Conservation (phyloP, 2,329 filamentous ascomycete species). For the Dactylellina drechsleri region DNA sequence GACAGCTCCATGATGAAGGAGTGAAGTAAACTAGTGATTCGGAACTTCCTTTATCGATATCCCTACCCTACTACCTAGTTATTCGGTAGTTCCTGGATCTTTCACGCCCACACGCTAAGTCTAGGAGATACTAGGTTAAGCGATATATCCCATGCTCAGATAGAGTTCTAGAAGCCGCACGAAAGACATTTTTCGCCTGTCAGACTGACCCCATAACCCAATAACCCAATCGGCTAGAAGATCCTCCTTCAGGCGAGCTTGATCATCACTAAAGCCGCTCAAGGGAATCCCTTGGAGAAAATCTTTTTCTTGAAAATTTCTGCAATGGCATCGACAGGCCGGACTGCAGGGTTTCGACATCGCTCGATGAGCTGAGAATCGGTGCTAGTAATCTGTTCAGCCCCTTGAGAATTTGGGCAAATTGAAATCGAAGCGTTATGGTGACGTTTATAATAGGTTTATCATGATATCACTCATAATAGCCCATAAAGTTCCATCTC, state of each 20-base stretch:
- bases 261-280: constrained; percentile 34
- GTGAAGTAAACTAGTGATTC: constrained; percentile 13
- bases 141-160: constrained; percentile 25
- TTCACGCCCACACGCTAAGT: constrained; percentile 46
- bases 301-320: constrained; percentile 15
- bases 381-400: neutral
- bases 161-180: constrained; percentile 41
- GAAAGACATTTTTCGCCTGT: constrained; percentile 28
- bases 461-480: no score
- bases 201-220: neutral
- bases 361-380: neutral
- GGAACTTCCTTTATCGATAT: constrained; percentile 35
- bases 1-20: constrained; percentile 31
- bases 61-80: constrained; percentile 7
- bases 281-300: constrained; percentile 17
- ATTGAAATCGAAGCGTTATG: neutral
- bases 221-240: neutral
- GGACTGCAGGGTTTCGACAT: neutral
- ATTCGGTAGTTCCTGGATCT: constrained; percentile 41
- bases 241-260: constrained; percentile 15
- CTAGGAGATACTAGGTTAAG: constrained; percentile 30
- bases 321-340: constrained; percentile 2
- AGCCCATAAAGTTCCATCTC: neutral
- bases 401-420: neutral
- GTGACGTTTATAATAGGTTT: neutral